A percentile compares a stretch with the other conserved stretches of the same genome.
These are phyloP conservation scores for Triglochin maritima DNA, from an alignment of 106 monocot species.

Conservation along the genomic window DNA sequence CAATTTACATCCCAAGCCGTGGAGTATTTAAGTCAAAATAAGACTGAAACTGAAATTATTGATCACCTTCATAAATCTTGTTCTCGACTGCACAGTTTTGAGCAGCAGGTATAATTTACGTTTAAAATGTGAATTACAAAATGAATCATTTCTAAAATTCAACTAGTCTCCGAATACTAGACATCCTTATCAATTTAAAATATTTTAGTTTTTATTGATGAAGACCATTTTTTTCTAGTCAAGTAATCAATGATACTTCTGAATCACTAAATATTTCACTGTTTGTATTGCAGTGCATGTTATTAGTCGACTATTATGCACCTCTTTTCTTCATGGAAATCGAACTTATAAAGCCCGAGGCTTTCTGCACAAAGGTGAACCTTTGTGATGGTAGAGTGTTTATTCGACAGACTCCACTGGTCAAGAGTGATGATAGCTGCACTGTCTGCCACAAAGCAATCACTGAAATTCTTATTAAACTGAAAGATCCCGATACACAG, in stretches of 20 bases:
- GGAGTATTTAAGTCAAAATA: constrained; percentile 33
- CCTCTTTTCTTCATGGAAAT: constrained; percentile 5
- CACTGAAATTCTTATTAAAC: constrained; percentile 11
- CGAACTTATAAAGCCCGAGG: neutral
- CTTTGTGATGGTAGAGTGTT: neutral
- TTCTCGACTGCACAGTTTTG: constrained; percentile 25
- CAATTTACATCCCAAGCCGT: constrained; percentile 35
- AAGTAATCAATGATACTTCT: neutral
- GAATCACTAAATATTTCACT: neutral
- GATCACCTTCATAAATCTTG: constrained; percentile 44
- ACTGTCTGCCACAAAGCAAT: constrained; percentile 6
- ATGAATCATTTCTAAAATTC: too few species aligned
- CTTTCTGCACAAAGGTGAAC: constrained; percentile 6
- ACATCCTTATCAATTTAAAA: too few species aligned
- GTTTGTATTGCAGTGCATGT: constrained; percentile 3
- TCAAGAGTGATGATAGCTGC: constrained; percentile 4
- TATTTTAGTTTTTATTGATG: too few species aligned
- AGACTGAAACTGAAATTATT: constrained; percentile 42
- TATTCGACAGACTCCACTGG: neutral
- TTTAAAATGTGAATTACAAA: neutral
- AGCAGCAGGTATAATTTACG: constrained; percentile 28
- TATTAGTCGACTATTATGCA: constrained; percentile 6
- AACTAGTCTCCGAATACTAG: too few species aligned
- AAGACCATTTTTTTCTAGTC: too few species aligned
- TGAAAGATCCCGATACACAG: constrained; percentile 23